Base-by-base conservation (phyloP, 1,284 basidiomycete genomes). In the Puccinia horiana region DNA sequence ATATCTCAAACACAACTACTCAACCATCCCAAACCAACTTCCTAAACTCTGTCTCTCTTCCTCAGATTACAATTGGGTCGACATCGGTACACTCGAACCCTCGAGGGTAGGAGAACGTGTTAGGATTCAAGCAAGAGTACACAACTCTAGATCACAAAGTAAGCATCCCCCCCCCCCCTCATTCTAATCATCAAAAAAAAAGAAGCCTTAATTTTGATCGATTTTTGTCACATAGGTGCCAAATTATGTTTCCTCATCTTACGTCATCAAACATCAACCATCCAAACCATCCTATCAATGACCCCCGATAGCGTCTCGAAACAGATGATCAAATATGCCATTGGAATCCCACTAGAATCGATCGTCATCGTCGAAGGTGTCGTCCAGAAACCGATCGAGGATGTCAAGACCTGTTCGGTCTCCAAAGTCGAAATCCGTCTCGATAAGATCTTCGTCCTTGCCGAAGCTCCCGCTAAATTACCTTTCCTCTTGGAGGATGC, bases 311-410 rank as follows among this genome's bases (percentile, higher is more conserved):
- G 92, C 84, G 90, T 99, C 23, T 98, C 95, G 84, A 97, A 96
- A 88, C 95, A 97, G 87, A 99, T 99, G 97, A 91, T 95, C 80
- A 98, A 96, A 88, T 99, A 93, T 92, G 91, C 93, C 23, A 91
- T 92, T 29, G 87, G 91, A 56, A 89, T 99, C 74, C 89, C 92
- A 52, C 90, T 91, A 84, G 97, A 99, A 89, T 94, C 93, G 82
- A 95, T 99, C 85, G 93, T 99, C 12, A 91, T 95, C 47, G 93
- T 98, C 12, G 92, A 97, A 88, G 92, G 91, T 63, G 87, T 90
- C 81, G 93, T 96, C 61, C 92, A 92, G 87, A 92, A 92, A 86
- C 91, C 94, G n/a, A 90, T 92, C 8, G 93, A 94, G 86, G 91
- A 91, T 40, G 93, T 98, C 88, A 96, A 82, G 40, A 74, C 94